Evolutionary conservation across 1,284 basidiomycete species (phyloP), one percentile per base, ranked within the genome.

Genomic region (Ganoderma sinense): DNA sequence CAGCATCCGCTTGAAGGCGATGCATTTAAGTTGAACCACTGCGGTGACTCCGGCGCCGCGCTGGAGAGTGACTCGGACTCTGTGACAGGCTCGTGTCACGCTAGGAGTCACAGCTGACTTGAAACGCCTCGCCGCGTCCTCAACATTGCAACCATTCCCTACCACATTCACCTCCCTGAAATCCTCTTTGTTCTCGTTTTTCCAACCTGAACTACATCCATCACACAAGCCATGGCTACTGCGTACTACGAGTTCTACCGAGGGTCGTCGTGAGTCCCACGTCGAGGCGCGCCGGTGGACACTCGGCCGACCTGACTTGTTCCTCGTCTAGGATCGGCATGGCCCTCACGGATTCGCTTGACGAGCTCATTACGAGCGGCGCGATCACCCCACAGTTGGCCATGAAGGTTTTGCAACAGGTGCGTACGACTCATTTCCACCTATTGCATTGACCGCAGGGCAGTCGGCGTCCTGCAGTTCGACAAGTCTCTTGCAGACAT

Each of bases 331-430:
- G 97, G 75, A 96, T 99, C 82, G 97, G 97, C 55, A 96, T 97
- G 87, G 96, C 97, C 60, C 88, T 99, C 67, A 98, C 97, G n/a
- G 97, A 99, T 85, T 97, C 97, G 73, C 90, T 99, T 76, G 97
- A 99, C 84, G 97, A 99, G 84, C 90, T 99, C 71, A 99, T 99
- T 78, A 98, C 97, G 64, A 95, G 94, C 75, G 97, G 97, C 1
- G 93, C 96, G 69, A 99, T 99, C 76, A 98, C 97, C 26, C 97
- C 98, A 2, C 97, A 99, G 82, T 83, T 99, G 72, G 97, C 97
- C 16, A 97, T 99, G 94, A 95, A 97, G 80, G 96, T 99, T 10
- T 83, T 99, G 68, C 95, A 95, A 80, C 96, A 98, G 93, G 97
- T 97, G n/a, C 23, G 48, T n/a, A 45, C 45, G 64, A 40, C 3